These are phyloP conservation scores for Eucalyptus urophylla DNA, from an alignment of 345 rosid species.

Conservation along the genomic window DNA sequence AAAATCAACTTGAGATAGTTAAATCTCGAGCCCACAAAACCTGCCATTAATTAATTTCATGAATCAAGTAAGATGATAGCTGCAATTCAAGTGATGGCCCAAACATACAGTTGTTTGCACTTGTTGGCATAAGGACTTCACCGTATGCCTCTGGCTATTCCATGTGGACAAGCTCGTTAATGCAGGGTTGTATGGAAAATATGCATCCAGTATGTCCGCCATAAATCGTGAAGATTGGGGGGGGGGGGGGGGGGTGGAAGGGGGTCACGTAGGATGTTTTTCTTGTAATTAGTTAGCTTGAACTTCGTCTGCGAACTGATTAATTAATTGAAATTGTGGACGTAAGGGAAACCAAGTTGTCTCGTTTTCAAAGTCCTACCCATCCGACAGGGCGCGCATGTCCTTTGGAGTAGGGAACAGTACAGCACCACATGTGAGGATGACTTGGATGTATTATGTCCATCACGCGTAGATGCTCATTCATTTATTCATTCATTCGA, in stretches of 20 bases:
- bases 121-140: background rate
- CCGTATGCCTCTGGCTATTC: background rate
- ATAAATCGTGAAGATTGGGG: background rate
- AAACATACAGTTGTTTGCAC: background rate
- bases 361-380: background rate
- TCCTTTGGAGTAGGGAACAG: background rate
- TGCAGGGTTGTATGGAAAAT: background rate
- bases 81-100: background rate
- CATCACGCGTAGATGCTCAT: background rate
- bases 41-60: background rate
- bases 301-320: background rate
- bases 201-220: background rate
- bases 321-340: background rate
- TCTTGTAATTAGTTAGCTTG: background rate
- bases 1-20: background rate
- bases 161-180: no score
- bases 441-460: background rate
- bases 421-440: background rate
- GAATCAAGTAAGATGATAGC: background rate
- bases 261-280: no score
- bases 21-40: background rate
- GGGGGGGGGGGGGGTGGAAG: accelerated
- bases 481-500: background rate
- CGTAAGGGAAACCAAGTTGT: background rate
- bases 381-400: background rate